Base-by-base conservation (phyloP, 176 grass and related monocot genomes). In the Oryza brachyantha region DNA sequence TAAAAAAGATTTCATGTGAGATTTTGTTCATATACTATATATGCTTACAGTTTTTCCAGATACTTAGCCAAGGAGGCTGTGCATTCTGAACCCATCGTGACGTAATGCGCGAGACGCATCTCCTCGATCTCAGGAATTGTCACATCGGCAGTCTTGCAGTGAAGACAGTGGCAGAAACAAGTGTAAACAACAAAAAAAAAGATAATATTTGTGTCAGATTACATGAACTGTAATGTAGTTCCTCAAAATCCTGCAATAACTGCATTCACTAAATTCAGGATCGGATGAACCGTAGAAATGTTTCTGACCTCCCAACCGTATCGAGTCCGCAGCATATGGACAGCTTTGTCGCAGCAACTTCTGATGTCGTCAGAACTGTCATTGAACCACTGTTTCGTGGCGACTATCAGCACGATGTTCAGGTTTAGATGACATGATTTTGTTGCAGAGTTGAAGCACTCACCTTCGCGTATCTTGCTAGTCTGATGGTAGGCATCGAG, bases 31-130 rank as follows among this genome's bases (percentile, higher is more conserved):
- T n/a, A n/a, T n/a, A n/a, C n/a, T n/a, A 29, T 4, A 28, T n/a
- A n/a, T 71, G 5, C 76, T 87, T 85, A 97, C 91, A 87, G 48
- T 72, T 79, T 87, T 17, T 83, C 39, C 46, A 98, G 79, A 66
- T 94, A 86, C 10, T 76, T 87, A 22, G 88, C 80, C 10, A 98
- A 74, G 39, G 95, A 98, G 5, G 95, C 83, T 4, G 90, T 83
- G 87, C 89, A 94, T 85, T 98, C 95, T 3, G 92, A 87, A 17
- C 89, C 92, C 74, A 98, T 98, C 36, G 92, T 94, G 19, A 93
- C 77, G 75, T 98, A 98, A 68, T 98, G 89, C 78, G 92, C 95
- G 26, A 98, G 82, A 0, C 90, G 82, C 95, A 94, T 98, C 85
- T 94, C 95, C 38, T 94, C 95, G 31, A 94, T 86, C 80, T 93